Conservation (phyloP, 1,284 basidiomycete species). For the Moesziomyces sp. region DNA sequence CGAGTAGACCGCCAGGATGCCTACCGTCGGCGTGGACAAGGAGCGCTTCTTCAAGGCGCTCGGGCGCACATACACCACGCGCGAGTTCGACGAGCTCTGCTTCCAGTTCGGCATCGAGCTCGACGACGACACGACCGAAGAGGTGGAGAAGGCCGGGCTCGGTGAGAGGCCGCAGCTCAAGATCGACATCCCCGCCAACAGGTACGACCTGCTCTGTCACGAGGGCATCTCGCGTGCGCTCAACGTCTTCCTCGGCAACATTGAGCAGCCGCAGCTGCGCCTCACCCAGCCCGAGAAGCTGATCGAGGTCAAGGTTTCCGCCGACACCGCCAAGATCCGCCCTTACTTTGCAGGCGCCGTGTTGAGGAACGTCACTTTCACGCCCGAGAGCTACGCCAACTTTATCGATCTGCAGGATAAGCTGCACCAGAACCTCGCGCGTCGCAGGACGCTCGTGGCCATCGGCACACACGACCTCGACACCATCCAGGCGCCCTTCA, state of each 20-base stretch:
- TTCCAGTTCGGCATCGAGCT: constrained; percentile 98
- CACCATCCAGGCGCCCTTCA: constrained; percentile 84
- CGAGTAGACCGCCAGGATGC: constrained; percentile 73
- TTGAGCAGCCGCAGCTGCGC: constrained; percentile 72
- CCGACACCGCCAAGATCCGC: constrained; percentile 74
- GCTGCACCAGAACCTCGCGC: constrained; percentile 93
- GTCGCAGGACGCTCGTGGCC: constrained; percentile 88
- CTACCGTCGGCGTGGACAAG: constrained; percentile 94
- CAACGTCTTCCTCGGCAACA: constrained; percentile 83
- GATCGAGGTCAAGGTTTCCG: constrained; percentile 49
- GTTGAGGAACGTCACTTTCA: constrained; percentile 88
- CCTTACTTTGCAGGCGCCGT: constrained; percentile 92
- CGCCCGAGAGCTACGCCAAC: constrained; percentile 86
- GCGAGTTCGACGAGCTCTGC: constrained; percentile 93
- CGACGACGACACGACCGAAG: constrained; percentile 95
- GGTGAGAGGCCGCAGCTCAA: constrained; percentile 93
- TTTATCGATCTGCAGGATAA: constrained; percentile 99
- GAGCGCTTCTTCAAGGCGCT: constrained; percentile 90
- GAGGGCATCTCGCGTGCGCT: constrained; percentile 93
- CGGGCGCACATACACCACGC: constrained; percentile 77
- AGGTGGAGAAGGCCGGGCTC: constrained; percentile 79
- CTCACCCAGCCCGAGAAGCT: constrained; percentile 51
- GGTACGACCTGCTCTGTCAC: constrained; percentile 96
- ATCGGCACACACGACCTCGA: constrained; percentile 98
- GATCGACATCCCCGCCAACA: constrained; percentile 95